Percentiles rank a stretch among this genome's conserved stretches.
phyloP scores from a whole-genome alignment of 805 yeast genomes.

The Komagataella phaffii region DNA sequence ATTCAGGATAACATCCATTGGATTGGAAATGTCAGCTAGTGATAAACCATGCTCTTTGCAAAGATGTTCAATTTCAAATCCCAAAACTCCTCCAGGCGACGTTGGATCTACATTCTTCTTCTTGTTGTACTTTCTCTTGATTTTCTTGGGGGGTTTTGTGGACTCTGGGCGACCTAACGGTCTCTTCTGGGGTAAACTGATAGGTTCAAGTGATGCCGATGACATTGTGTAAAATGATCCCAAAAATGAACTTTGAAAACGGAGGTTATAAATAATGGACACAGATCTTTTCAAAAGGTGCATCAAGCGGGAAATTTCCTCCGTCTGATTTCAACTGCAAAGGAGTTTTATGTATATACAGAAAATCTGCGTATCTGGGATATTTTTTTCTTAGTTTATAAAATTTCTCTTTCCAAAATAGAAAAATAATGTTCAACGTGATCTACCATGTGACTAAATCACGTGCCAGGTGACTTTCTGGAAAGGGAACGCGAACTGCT shows the following conservation, averaged over 20 bases:
- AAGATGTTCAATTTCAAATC: constrained; percentile 56
- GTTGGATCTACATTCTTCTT: constrained; percentile 59
- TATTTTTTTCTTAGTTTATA: too few relatives aligned
- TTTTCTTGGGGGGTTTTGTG: constrained; percentile 10
- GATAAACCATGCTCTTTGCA: constrained; percentile 27
- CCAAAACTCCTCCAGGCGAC: constrained; percentile 68
- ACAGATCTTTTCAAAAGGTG: not conserved
- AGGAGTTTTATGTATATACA: not conserved
- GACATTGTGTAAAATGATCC: not conserved
- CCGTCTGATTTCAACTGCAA: not conserved
- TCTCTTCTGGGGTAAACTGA: not conserved
- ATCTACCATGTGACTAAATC: not conserved
- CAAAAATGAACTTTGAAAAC: not conserved
- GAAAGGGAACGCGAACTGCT: not conserved
- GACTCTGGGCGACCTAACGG: not conserved
- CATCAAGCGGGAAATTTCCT: not conserved
- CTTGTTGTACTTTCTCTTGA: constrained; percentile 40
- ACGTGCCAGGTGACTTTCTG: not conserved
- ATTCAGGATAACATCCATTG: constrained; percentile 52
- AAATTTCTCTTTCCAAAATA: not conserved
- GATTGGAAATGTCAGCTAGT: constrained; percentile 41
- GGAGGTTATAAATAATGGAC: not conserved
- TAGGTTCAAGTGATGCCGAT: not conserved
- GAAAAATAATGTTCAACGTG: not conserved
- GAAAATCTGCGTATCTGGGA: not conserved